These are phyloP conservation scores for Xerocomus spinulosus DNA, from an alignment of 768 basidiomycete species.

Conservation along the genomic window DNA sequence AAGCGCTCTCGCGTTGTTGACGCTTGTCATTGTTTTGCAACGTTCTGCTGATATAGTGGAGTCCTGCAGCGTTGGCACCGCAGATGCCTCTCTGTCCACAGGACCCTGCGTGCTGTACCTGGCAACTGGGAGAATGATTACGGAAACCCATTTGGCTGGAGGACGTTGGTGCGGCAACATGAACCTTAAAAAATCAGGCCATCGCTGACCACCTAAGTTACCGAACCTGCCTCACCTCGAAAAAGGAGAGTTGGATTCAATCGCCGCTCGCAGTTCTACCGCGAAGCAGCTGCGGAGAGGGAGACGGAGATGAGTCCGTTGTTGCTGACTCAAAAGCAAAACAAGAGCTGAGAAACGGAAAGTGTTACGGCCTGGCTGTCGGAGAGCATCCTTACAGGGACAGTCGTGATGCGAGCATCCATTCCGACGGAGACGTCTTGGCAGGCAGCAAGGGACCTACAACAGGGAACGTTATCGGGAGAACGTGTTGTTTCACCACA, in stretches of 20 bases:
- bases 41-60: neutral
- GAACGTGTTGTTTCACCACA: constrained; percentile 1
- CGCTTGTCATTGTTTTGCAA: neutral
- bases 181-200: constrained; percentile 1
- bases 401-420: neutral
- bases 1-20: neutral
- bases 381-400: neutral
- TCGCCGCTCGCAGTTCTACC: constrained; percentile 8
- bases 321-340: neutral
- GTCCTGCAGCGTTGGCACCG: constrained; percentile 5
- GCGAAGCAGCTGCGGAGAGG: constrained; percentile 18
- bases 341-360: too few relatives aligned
- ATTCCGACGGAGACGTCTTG: constrained; percentile 9
- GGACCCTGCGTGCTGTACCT: constrained; percentile 9
- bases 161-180: neutral
- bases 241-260: neutral
- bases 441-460: neutral
- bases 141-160: neutral
- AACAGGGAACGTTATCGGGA: neutral
- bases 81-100: neutral
- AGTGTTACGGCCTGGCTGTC: too few relatives aligned
- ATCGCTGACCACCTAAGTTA: constrained; percentile 1
- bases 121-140: constrained; percentile 11
- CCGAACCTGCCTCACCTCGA: constrained; percentile 3
- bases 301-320: constrained; percentile 9